These are phyloP conservation scores for Trichaptum fuscoviolaceum DNA, from an alignment of 768 basidiomycete species.

Conservation along the genomic window DNA sequence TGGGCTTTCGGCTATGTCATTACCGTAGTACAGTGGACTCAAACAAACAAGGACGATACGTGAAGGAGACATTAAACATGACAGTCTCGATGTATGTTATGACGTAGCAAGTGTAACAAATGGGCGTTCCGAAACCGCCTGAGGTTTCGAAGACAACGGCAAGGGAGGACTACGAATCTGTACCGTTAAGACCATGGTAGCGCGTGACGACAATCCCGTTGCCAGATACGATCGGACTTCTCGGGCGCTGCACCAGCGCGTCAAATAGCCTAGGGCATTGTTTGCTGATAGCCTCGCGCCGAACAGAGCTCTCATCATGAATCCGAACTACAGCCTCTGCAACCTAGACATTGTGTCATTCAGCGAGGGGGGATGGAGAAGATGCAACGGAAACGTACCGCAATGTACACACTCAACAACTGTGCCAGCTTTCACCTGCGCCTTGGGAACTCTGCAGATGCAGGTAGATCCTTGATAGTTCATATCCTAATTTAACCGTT, in stretches of 20 bases:
- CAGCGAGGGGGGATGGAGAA: conserved; percentile 3
- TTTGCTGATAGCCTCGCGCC: not conserved
- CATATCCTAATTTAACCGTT: conserved; percentile 67
- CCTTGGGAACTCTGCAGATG: conserved; percentile 95
- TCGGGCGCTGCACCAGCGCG: not conserved
- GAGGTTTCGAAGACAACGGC: not conserved
- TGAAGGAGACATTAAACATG: not conserved
- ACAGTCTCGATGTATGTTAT: not conserved
- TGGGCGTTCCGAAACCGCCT: not conserved
- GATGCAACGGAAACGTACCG: conserved; percentile 49
- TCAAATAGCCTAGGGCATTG: not conserved
- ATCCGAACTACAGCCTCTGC: conserved; percentile 88
- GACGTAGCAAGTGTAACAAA: not conserved
- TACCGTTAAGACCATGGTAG: not conserved
- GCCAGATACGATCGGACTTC: not conserved
- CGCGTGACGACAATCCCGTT: not conserved
- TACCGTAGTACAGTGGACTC: not conserved
- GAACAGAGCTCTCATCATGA: conserved; percentile 36
- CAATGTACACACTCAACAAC: conserved; percentile 97
- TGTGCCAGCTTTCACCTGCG: conserved; percentile 82
- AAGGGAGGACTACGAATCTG: not conserved
- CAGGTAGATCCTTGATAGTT: conserved; percentile 99
- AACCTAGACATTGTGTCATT: conserved; percentile 44
- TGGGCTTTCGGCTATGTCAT: not conserved
- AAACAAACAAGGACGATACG: not conserved